These are phyloP conservation scores for Aspergillus funiculosus DNA, from an alignment of 495 filamentous ascomycete species.

Conservation along the genomic window DNA sequence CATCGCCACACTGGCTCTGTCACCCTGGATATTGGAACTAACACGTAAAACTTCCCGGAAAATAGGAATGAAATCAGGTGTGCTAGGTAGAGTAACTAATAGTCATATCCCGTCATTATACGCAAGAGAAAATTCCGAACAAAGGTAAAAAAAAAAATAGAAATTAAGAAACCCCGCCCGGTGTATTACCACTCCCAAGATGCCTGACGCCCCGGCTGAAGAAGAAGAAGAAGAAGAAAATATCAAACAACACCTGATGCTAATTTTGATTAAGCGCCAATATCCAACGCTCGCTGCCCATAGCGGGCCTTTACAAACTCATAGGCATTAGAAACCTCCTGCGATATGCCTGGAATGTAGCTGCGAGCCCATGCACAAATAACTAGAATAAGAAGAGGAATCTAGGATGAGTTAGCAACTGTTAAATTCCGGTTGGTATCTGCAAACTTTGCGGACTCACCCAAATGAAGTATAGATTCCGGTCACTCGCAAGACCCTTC, in stretches of 20 bases:
- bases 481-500: conserved; percentile 67
- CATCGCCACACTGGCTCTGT: too few relatives aligned
- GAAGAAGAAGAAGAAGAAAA: conserved; percentile 17
- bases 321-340: conserved; percentile 39
- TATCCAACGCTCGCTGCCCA: conserved; percentile 38
- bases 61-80: background rate
- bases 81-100: conserved; percentile 10
- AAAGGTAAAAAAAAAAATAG: conserved; percentile 20
- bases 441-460: conserved; percentile 51
- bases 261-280: conserved; percentile 25
- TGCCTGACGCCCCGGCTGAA: conserved; percentile 23
- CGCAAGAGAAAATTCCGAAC: conserved; percentile 22
- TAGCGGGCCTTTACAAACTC: conserved; percentile 42
- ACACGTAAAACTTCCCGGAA: too few relatives aligned
- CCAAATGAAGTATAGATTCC: conserved; percentile 82
- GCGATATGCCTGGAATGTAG: conserved; percentile 51
- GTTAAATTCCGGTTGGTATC: background rate
- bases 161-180: conserved; percentile 16
- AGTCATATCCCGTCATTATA: conserved; percentile 42
- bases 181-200: conserved; percentile 20
- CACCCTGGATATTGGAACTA: too few relatives aligned
- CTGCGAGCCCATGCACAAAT: conserved; percentile 59
- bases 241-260: conserved; percentile 17
- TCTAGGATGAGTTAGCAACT: conserved; percentile 26
- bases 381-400: conserved; percentile 53